Conservation (phyloP, 2,329 filamentous ascomycete species). For the Pyricularia sp. region DNA sequence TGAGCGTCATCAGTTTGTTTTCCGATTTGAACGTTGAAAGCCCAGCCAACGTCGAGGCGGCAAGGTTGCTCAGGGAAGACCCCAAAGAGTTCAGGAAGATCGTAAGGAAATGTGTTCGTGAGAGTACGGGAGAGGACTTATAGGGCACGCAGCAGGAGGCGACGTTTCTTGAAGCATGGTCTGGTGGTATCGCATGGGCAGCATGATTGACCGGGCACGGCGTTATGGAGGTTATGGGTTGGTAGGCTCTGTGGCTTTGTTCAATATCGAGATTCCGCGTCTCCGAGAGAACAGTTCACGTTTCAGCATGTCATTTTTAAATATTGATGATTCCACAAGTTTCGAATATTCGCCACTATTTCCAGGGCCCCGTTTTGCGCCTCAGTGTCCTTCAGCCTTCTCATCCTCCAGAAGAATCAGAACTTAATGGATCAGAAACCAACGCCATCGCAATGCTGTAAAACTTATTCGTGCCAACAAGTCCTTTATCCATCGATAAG, state of each 20-base stretch:
- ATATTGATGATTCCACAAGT: neutral
- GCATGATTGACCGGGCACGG: neutral
- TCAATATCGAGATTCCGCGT: neutral
- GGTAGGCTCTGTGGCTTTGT: neutral
- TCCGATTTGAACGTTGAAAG: conserved; percentile 90
- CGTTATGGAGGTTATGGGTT: neutral
- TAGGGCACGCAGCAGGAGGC: neutral
- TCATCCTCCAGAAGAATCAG: neutral
- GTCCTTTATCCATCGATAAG: conserved; percentile 14
- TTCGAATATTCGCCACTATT: neutral
- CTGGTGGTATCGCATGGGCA: neutral
- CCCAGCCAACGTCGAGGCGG: conserved; percentile 89
- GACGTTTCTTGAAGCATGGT: neutral
- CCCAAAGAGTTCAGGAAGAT: conserved; percentile 63
- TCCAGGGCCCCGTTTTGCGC: neutral
- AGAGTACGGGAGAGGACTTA: conserved; percentile 64
- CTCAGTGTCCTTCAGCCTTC: neutral
- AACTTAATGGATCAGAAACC: neutral
- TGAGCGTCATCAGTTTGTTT: conserved; percentile 86
- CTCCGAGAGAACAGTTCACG: neutral
- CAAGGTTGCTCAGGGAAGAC: conserved; percentile 75
- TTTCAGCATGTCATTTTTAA: neutral
- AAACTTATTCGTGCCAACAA: neutral
- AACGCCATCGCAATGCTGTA: neutral
- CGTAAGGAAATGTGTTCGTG: conserved; percentile 66